phyloP scores from a whole-genome alignment of 2,329 filamentous ascomycete species.

The Capronia epimyces region DNA sequence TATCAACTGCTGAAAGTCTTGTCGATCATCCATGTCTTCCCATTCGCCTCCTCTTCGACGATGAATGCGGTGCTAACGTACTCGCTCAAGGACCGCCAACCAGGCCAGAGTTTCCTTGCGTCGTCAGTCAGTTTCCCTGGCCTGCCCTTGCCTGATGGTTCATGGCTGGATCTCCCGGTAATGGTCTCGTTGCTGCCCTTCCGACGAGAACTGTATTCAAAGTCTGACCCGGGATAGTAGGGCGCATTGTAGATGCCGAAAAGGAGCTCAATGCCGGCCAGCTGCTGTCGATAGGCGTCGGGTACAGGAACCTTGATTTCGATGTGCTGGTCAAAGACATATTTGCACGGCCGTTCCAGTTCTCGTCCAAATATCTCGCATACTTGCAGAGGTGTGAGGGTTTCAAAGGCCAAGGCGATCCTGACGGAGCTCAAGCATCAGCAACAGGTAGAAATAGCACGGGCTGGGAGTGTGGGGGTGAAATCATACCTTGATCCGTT shows the following conservation, averaged over 20 bases:
- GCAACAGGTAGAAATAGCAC: not conserved
- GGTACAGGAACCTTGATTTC: constrained; percentile 82
- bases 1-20: constrained; percentile 32
- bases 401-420: constrained; percentile 85
- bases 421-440: constrained; percentile 38
- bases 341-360: constrained; percentile 69
- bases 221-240: constrained; percentile 59
- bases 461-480: not conserved
- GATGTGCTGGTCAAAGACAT: constrained; percentile 67
- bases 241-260: constrained; percentile 56
- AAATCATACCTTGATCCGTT: constrained; percentile 58
- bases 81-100: constrained; percentile 82
- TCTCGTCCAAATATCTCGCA: constrained; percentile 75
- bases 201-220: constrained; percentile 35
- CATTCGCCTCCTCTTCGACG: constrained; percentile 89
- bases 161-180: constrained; percentile 1
- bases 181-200: constrained; percentile 27
- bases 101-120: constrained; percentile 82
- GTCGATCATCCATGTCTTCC: constrained; percentile 81
- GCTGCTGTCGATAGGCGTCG: constrained; percentile 78
- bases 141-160: constrained; percentile 8
- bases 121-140: constrained; percentile 60
- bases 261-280: constrained; percentile 59
- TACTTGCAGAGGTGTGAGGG: constrained; percentile 74
- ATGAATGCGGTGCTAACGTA: constrained; percentile 93